Base-by-base conservation (phyloP, 1,139 yeast species). In the Keqinozyma sinolaborantium region DNA sequence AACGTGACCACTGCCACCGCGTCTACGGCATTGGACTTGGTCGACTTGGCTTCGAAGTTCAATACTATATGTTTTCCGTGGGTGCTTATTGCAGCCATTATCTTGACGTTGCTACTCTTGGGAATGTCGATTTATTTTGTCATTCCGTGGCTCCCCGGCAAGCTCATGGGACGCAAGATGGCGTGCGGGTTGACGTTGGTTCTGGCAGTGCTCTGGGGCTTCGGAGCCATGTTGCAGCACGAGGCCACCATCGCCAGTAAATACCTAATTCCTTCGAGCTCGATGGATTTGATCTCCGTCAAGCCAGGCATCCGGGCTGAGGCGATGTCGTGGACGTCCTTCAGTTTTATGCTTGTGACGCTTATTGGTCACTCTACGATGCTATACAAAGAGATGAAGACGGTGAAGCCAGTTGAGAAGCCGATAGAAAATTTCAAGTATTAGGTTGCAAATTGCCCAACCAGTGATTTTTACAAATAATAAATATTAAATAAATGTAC, bases 181-280 rank as follows among this genome's bases (percentile, higher is more conserved):
- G 50, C 63, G 7, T 42, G 73, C 23, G 49, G 57, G 0, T 36
- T 73, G 13, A 55, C 73, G 4, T 55, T 68, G 0, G 34, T 60
- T 0, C 51, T 70, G 30, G 59, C 70, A 16, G 44, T 80, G 8
- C 34, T 79, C 3, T 80, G 87, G 84, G 84, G 85, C 0, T 55
- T 80, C 28, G 87, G 87, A 0, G 69, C 86, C 2, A 78, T 82
- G 73, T 70, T 86, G 63, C 72, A 73, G 31, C 80, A 79, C 41
- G 79, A 80, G 29, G 84, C 84, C 0, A 66, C 70, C 0, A 60
- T 59, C 26, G 61, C 83, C 0, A 67, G 75, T 3, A 44, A 52
- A 3, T 46, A 51, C 5, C 48, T 79, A 30, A 67, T 78, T 2
- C 63, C 67, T 2, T 56, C 62, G 1, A 68, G 85, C 3, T 77